Base-by-base conservation (phyloP, 2,329 filamentous ascomycete genomes). In the Penicillium sp. region DNA sequence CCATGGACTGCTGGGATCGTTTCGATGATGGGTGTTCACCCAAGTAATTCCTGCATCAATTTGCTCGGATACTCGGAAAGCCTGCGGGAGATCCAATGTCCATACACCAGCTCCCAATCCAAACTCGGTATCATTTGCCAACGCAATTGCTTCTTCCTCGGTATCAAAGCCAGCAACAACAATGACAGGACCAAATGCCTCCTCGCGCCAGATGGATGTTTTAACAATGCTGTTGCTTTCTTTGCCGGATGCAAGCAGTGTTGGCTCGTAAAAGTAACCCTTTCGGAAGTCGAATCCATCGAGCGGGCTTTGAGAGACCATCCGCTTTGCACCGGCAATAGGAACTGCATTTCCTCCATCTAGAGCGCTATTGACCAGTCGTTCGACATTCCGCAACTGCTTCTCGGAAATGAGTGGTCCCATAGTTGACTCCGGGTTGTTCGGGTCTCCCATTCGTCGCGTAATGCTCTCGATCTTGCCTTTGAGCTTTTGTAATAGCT, bases 1-100 rank as follows among this genome's bases (percentile, higher is more conserved):
- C 87, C 86, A 87, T 87, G 0, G 87, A 84, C 55, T 85, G 86
- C 61, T 85, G 85, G 87, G 86, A 60, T 89, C 87, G 61, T 89
- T 90, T 32, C 86, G 79, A 66, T 90, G 86, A 69, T 90, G 86
- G 0, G 74, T 78, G 58, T 78, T 81, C 14, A 74, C 69, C 75
- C 66, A 79, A 29, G 76, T 72, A 29, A 81, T 80, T 1, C 77
- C 78, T 1, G 78, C 74, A 14, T 81, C 77, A 13, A 81, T 79
- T 14, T 63, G 65, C 4, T 74, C 74, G 0, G 77, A 74, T 0
- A 80, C 74, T 1, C 78, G 70, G 57, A 78, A 78, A 3, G 76
- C 78, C 57, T 79, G 78, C 0, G 72, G 69, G 9, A 81, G 70
- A 43, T 81, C 76, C 29, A 76, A 72, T 1, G 79, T 80, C 79